Percentiles rank a stretch among this genome's conserved stretches.
phyloP scores from a whole-genome alignment of 768 basidiomycete genomes.

The Hemileccinum impolitum region DNA sequence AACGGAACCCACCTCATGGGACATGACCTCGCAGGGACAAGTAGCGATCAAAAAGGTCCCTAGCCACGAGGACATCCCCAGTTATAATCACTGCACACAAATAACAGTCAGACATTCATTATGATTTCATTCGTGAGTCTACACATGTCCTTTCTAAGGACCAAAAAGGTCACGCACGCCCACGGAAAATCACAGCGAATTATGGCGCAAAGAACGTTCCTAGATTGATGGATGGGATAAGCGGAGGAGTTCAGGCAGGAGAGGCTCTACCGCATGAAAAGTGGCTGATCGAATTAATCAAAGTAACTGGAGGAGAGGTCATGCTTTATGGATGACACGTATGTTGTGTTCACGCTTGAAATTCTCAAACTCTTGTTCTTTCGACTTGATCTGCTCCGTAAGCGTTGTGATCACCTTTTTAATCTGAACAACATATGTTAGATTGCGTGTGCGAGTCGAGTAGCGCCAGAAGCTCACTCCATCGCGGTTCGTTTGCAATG shows the following conservation, averaged over 20 bases:
- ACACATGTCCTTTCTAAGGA: background rate
- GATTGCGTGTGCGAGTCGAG: background rate
- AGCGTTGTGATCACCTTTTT: constrained; percentile 74
- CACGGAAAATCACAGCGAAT: background rate
- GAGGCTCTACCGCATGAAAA: constrained; percentile 1
- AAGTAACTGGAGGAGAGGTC: constrained; percentile 6
- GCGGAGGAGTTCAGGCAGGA: background rate
- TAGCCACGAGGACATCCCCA: background rate
- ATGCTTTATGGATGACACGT: constrained; percentile 47
- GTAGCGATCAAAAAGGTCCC: background rate
- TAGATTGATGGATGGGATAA: background rate
- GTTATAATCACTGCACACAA: background rate
- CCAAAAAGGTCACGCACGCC: background rate
- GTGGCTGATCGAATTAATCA: background rate
- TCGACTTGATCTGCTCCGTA: constrained; percentile 83
- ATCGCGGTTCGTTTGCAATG: constrained; percentile 83
- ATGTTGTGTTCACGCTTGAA: constrained; percentile 80
- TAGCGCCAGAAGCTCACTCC: constrained; percentile 52
- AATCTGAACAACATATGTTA: constrained; percentile 51
- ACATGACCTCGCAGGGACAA: constrained; percentile 3
- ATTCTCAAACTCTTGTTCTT: constrained; percentile 77
- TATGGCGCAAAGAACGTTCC: background rate
- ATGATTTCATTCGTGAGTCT: background rate
- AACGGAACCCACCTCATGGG: constrained; percentile 3
- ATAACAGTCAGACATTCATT: background rate